Evolutionary conservation across 2,329 filamentous ascomycete species (phyloP).

Genomic region (Colletotrichum theobromicola): DNA sequence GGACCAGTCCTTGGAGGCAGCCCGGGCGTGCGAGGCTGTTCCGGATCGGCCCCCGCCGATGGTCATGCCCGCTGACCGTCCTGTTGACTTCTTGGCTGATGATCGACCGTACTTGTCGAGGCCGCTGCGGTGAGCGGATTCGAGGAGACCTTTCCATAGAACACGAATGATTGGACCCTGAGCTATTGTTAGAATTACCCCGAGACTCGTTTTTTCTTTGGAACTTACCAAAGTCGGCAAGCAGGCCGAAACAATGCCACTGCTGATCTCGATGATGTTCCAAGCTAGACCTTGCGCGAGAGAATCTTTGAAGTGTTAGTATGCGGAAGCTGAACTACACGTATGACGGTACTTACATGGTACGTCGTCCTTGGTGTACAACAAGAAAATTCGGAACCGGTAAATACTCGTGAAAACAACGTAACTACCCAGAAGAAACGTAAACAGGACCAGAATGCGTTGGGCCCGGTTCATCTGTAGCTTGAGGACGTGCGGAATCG

Average conservation of each 20-base stretch:
- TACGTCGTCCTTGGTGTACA: conserved; percentile 4
- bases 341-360: background rate
- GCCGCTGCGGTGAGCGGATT: background rate
- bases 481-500: conserved; percentile 13
- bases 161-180: conserved; percentile 10
- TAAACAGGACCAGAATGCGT: conserved; percentile 3
- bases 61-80: background rate
- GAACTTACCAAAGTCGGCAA: conserved; percentile 7
- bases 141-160: conserved; percentile 8
- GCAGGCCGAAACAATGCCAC: conserved; percentile 16
- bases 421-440: conserved; percentile 14
- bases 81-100: conserved; percentile 4
- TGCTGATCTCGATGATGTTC: conserved; percentile 18
- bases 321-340: accelerated
- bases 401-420: conserved; percentile 14
- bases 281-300: conserved; percentile 11
- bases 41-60: conserved; percentile 14
- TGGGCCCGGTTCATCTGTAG: conserved; percentile 15
- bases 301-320: background rate
- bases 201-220: too few species aligned
- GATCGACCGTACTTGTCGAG: background rate
- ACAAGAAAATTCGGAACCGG: conserved; percentile 7
- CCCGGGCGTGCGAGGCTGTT: background rate
- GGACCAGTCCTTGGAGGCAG: conserved; percentile 8
- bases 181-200: background rate